Conservation (phyloP, 2,329 filamentous ascomycete genomes). For the Paecilomyces sp. region DNA sequence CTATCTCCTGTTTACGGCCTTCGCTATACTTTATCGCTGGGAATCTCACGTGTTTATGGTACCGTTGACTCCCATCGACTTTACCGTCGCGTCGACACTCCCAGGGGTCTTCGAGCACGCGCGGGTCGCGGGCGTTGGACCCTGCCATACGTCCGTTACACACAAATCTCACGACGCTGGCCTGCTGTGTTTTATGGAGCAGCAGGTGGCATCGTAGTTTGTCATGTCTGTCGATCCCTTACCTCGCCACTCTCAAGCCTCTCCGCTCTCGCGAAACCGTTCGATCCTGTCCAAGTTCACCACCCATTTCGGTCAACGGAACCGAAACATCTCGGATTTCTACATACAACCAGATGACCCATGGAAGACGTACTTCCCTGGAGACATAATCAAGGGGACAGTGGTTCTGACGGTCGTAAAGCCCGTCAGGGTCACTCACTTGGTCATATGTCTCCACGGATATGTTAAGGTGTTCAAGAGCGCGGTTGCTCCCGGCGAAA, state of each 20-base stretch:
- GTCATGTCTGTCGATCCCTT: constrained; percentile 36
- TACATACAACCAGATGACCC: constrained; percentile 57
- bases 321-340: constrained; percentile 54
- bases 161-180: not conserved
- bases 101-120: not conserved
- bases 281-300: constrained; percentile 49
- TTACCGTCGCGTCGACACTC: not conserved
- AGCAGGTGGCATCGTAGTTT: constrained; percentile 19
- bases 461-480: constrained; percentile 61
- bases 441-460: constrained; percentile 57
- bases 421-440: constrained; percentile 56
- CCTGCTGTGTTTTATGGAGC: constrained; percentile 19
- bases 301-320: constrained; percentile 45
- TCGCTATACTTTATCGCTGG: not conserved
- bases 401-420: constrained; percentile 55
- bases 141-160: not conserved
- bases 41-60: not conserved
- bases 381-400: constrained; percentile 55
- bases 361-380: constrained; percentile 55
- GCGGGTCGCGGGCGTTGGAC: not conserved
- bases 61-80: not conserved
- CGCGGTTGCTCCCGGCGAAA: constrained; percentile 49
- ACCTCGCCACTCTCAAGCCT: constrained; percentile 22
- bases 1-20: not conserved
- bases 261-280: constrained; percentile 33